Base-by-base conservation (phyloP, 2,329 filamentous ascomycete species). In the Penicillium expansum region DNA sequence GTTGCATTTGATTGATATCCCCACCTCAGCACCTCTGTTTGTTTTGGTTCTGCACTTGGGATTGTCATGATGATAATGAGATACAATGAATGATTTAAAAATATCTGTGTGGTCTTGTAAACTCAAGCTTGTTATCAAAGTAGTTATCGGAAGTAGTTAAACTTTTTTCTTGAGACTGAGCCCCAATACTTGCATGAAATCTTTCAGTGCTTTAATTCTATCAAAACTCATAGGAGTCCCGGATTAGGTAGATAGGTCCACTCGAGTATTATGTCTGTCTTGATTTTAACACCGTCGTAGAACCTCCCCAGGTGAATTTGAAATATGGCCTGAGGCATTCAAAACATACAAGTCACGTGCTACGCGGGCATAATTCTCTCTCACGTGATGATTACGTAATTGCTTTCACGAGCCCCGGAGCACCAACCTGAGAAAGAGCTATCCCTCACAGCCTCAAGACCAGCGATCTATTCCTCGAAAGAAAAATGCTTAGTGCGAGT, bases 1-100 rank as follows among this genome's bases (percentile, higher is more conserved):
- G 20, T 59, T 62, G 56, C 60, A 64, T 66, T 64, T 62, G 63
- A 65, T 63, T 56, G 63, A 66, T 65, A 66, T 65, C 63, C 62
- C 61, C 62, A 56, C 50, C 58, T 59, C 54, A 64, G 62, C 62
- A 61, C 60, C 57, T 32, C 50, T 50, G 55, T 56, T 57, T 61
- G 58, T 57, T 55, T 51, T 32, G 33, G 56, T 52, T 61, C 52
- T 59, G 54, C 45, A 55, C 42, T 56, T 53, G 57, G 64, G 60
- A 59, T 59, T 50, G 58, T 65, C 61, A 55, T 65, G 62, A 64
- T 56, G 55, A 67, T 64, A 63, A 67, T 59, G 64, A 67, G 62
- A 62, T 65, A 60, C 41, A 63, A 65, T 62, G 62, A 64, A 62
- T 51, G 43, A 60, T 56, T 56, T n/a, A 14, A 53, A 50, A 52